phyloP scores from a whole-genome alignment of 2,329 filamentous ascomycete species.

The Fusarium xylarioides region DNA sequence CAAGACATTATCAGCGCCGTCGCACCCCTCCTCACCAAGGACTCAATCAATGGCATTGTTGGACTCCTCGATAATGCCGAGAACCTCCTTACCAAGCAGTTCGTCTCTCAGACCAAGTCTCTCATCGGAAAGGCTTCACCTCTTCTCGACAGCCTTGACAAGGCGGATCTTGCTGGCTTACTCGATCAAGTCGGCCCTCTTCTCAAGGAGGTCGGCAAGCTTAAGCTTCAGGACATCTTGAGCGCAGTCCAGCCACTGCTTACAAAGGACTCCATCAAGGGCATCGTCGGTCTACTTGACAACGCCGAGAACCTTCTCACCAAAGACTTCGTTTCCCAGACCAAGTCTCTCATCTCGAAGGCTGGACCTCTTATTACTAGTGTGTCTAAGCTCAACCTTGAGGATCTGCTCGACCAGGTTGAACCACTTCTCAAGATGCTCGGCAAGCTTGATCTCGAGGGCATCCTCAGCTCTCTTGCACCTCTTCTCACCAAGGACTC shows the following conservation, averaged over 20 bases:
- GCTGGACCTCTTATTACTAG: conserved; percentile 47
- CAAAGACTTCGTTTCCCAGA: conserved; percentile 40
- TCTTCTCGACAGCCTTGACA: conserved; percentile 45
- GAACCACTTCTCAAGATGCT: conserved; percentile 48
- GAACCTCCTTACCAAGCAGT: conserved; percentile 41
- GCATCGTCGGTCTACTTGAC: conserved; percentile 47
- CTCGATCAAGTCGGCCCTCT: conserved; percentile 49
- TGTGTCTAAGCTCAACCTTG: conserved; percentile 47
- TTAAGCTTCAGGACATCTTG: conserved; percentile 45
- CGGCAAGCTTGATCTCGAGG: conserved; percentile 44
- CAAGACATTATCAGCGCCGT: conserved; percentile 42
- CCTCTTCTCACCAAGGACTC: conserved; percentile 43
- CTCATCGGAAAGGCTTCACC: conserved; percentile 44
- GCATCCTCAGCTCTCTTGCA: conserved; percentile 39
- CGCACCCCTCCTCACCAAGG: conserved; percentile 44
- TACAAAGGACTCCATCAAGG: conserved; percentile 44
- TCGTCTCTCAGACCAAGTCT: conserved; percentile 40
- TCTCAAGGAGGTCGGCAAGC: conserved; percentile 43
- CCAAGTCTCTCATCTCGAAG: conserved; percentile 40
- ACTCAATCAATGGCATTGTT: conserved; percentile 46
- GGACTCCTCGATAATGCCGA: conserved; percentile 48
- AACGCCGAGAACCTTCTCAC: conserved; percentile 45
- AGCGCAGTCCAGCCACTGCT: conserved; percentile 44
- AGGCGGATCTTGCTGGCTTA: conserved; percentile 46
- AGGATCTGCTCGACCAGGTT: conserved; percentile 46